Evolutionary conservation across 2,329 filamentous ascomycete species (phyloP).

Genomic region (Trichoderma semiorbis): DNA sequence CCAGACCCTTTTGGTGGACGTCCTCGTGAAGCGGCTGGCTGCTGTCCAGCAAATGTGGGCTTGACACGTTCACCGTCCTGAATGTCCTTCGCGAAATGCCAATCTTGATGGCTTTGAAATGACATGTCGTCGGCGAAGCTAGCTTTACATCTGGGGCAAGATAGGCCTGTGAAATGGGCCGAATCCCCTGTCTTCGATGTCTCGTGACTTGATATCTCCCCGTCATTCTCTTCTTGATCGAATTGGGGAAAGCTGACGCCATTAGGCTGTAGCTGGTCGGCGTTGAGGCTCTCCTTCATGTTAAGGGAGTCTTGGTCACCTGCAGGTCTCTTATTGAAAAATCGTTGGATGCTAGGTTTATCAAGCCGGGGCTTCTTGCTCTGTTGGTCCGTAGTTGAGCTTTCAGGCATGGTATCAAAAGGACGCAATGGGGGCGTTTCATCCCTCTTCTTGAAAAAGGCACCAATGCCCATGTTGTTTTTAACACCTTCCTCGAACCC

Average conservation of each 20-base stretch:
- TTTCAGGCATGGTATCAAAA: conserved; percentile 22
- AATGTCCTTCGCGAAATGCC: conserved; percentile 89
- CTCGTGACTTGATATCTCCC: background rate
- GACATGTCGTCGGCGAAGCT: conserved; percentile 55
- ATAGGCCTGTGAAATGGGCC: conserved; percentile 33
- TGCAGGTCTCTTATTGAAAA: conserved; percentile 47
- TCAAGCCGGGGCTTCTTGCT: conserved; percentile 38
- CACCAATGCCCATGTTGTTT: conserved; percentile 81
- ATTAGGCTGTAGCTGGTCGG: background rate
- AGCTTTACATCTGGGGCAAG: conserved; percentile 64
- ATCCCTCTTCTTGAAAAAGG: conserved; percentile 76
- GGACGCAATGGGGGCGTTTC: conserved; percentile 47
- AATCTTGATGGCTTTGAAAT: conserved; percentile 78
- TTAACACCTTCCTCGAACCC: conserved; percentile 86
- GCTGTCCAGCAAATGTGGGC: conserved; percentile 41
- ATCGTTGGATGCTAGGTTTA: conserved; percentile 53
- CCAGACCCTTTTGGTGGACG: conserved; percentile 30
- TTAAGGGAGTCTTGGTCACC: conserved; percentile 28
- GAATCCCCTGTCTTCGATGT: background rate
- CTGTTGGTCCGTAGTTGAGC: conserved; percentile 19
- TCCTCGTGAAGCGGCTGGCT: conserved; percentile 32
- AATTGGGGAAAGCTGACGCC: background rate
- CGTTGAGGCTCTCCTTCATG: conserved; percentile 20
- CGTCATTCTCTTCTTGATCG: background rate
- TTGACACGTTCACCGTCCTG: conserved; percentile 60